Evolutionary conservation across 2,329 filamentous ascomycete genomes (phyloP).

Genomic region (Colletotrichum kahawae): DNA sequence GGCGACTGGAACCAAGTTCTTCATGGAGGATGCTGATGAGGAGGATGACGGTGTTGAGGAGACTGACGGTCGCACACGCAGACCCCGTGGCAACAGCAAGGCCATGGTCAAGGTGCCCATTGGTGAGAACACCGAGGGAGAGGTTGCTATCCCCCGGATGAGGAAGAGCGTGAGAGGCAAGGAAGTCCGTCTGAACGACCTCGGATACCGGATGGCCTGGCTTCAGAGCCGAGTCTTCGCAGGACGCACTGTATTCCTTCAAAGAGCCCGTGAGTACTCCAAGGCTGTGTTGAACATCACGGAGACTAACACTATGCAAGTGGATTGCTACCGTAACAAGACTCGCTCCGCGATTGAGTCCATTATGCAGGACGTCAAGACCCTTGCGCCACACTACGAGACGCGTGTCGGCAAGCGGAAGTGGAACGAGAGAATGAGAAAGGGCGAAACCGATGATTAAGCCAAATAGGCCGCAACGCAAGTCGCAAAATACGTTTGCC

Average conservation of each 20-base stretch:
- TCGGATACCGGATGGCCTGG: slow-evolving; percentile 97
- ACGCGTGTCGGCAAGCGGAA: slow-evolving; percentile 83
- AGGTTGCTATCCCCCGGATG: slow-evolving; percentile 78
- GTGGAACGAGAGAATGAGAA: slow-evolving; percentile 66
- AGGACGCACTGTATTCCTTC: slow-evolving; percentile 83
- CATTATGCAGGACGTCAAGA: slow-evolving; percentile 75
- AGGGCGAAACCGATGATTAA: slow-evolving; percentile 31
- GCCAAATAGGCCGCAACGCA: neutral
- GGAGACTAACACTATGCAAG: slow-evolving; percentile 47
- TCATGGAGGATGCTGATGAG: slow-evolving; percentile 67
- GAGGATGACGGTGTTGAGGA: slow-evolving; percentile 62
- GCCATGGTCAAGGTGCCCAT: slow-evolving; percentile 67
- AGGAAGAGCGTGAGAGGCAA: slow-evolving; percentile 73
- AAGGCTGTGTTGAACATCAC: neutral
- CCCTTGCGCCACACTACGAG: slow-evolving; percentile 84
- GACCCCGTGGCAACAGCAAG: slow-evolving; percentile 38
- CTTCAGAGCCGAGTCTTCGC: slow-evolving; percentile 92
- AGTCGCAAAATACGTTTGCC: neutral
- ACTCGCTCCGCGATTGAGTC: slow-evolving; percentile 81
- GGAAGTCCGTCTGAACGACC: slow-evolving; percentile 90
- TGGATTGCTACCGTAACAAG: slow-evolving; percentile 94
- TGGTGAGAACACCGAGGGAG: slow-evolving; percentile 72
- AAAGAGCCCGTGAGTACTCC: slow-evolving; percentile 81
- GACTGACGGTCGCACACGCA: slow-evolving; percentile 50
- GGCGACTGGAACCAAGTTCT: slow-evolving; percentile 76